Evolutionary conservation across 2,329 filamentous ascomycete species (phyloP).

Genomic region (Xylaria arbuscula): DNA sequence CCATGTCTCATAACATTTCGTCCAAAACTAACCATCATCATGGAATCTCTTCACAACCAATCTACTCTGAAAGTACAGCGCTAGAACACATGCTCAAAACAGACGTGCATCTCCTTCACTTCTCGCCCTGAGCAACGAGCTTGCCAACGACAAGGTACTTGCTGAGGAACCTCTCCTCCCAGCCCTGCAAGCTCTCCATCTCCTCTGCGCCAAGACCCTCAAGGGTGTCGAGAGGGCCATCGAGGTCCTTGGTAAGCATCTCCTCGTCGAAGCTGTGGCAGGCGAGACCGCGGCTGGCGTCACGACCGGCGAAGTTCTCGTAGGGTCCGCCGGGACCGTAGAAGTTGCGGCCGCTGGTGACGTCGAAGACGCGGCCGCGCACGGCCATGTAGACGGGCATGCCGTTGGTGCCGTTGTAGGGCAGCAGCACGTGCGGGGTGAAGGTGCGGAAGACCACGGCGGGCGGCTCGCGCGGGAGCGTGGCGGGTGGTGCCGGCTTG

Average conservation of each 20-base stretch:
- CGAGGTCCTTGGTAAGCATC: conserved; percentile 92
- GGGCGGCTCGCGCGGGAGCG: conserved; percentile 64
- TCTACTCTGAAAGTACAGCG: not conserved
- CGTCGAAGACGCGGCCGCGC: conserved; percentile 90
- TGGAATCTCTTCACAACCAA: conserved; percentile 3
- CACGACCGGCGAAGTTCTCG: conserved; percentile 93
- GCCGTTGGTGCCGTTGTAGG: conserved; percentile 81
- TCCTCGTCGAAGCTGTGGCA: conserved; percentile 93
- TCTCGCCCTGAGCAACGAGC: conserved; percentile 67
- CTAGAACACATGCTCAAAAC: not conserved
- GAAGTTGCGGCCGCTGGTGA: conserved; percentile 86
- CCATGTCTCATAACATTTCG: not conserved
- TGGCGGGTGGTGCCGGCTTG: conserved; percentile 59
- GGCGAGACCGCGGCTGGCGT: conserved; percentile 88
- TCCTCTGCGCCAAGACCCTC: conserved; percentile 78
- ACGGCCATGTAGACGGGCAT: conserved; percentile 90
- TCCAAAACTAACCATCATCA: not conserved
- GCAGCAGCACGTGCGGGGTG: conserved; percentile 83
- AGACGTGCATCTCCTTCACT: conserved; percentile 27
- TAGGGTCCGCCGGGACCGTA: conserved; percentile 97
- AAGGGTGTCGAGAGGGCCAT: conserved; percentile 82
- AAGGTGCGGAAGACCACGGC: conserved; percentile 74
- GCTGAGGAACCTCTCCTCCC: conserved; percentile 92
- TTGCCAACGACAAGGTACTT: conserved; percentile 97
- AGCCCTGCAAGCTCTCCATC: conserved; percentile 84